Evolutionary conservation across 805 yeast genomes (phyloP).

Genomic region (Nakazawaea populi): DNA sequence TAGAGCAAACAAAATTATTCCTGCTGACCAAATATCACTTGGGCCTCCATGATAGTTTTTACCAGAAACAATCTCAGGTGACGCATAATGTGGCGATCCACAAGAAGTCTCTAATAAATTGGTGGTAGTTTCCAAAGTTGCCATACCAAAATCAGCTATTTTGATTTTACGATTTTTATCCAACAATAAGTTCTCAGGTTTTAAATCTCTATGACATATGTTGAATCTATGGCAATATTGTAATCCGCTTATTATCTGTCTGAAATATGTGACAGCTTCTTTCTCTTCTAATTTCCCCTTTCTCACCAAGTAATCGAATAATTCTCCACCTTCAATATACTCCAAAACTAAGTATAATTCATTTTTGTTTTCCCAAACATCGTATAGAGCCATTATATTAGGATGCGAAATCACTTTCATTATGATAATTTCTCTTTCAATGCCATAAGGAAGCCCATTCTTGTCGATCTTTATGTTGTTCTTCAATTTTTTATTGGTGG

Average conservation of each 20-base stretch:
- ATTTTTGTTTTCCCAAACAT: slow-evolving; percentile 83
- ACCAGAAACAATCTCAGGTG: slow-evolving; percentile 97
- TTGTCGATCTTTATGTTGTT: slow-evolving; percentile 36
- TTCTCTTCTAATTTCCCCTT: slow-evolving; percentile 82
- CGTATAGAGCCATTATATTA: slow-evolving; percentile 72
- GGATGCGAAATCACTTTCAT: slow-evolving; percentile 79
- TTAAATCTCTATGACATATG: slow-evolving; percentile 73
- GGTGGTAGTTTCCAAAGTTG: slow-evolving; percentile 82
- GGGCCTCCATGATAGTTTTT: slow-evolving; percentile 94
- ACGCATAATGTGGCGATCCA: slow-evolving; percentile 98
- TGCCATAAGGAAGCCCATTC: slow-evolving; percentile 71
- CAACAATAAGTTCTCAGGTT: slow-evolving; percentile 72
- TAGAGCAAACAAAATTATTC: slow-evolving; percentile 88
- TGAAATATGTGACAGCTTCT: slow-evolving; percentile 87
- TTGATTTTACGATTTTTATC: slow-evolving; percentile 86
- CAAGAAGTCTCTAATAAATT: slow-evolving; percentile 88
- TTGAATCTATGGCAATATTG: slow-evolving; percentile 61
- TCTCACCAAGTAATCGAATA: slow-evolving; percentile 86
- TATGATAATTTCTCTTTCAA: slow-evolving; percentile 78
- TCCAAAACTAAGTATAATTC: slow-evolving; percentile 84
- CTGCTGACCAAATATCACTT: slow-evolving; percentile 97
- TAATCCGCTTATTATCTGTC: slow-evolving; percentile 61
- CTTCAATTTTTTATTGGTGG: slow-evolving; percentile 16
- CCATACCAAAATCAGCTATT: slow-evolving; percentile 99
- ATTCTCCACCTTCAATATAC: slow-evolving; percentile 96